Evolutionary conservation across 164 flowering plant species (phyloP), one percentile per base, ranked within the genome.

Genomic region (Annona squamosa): DNA sequence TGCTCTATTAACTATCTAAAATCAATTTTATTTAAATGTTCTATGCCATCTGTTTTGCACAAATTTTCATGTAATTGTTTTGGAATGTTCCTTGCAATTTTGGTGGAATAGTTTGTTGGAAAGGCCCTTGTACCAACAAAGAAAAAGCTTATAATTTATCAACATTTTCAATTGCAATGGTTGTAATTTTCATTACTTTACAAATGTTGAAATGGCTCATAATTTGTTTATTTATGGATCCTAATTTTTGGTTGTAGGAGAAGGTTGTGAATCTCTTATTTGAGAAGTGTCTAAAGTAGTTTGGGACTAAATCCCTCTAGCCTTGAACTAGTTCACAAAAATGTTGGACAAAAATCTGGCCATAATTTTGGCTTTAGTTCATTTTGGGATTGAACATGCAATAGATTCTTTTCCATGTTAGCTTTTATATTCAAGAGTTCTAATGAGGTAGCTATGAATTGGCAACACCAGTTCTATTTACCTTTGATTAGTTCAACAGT

Each of bases 271-370:
- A 83, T 74, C 86, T 84, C 0, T 73, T 83, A 70, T 83, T 85
- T 64, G 85, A 85, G 77, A 85, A 83, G 76, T 70, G 81, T 1
- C 73, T 80, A 3, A 84, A 84, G 81, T 84, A 84, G 71, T 84
- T 82, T 71, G 85, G 83, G 4, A 81, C 83, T 37, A 84, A 84
- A 45, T 81, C 19, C 81, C 81, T 4, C 80, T 74, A 6, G 80
- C 77, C 13, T 71, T 78, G 80, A 78, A 78, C 70, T 75, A 78
- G 77, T 76, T 81, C 69, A 81, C 80, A 5, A 77, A 81, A 68
- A 76, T 79, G 2, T 71, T 79, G 69, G 79, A 81, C 73, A 79
- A 79, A 71, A 81, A 74, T 68, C 41, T 77, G 26, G 84, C 78
- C 78, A 74, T 57, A 10, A 5, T 26, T 52, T 10, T 12, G 1